These are phyloP conservation scores for Russula lepida DNA, from an alignment of 768 basidiomycete species.

Conservation along the genomic window DNA sequence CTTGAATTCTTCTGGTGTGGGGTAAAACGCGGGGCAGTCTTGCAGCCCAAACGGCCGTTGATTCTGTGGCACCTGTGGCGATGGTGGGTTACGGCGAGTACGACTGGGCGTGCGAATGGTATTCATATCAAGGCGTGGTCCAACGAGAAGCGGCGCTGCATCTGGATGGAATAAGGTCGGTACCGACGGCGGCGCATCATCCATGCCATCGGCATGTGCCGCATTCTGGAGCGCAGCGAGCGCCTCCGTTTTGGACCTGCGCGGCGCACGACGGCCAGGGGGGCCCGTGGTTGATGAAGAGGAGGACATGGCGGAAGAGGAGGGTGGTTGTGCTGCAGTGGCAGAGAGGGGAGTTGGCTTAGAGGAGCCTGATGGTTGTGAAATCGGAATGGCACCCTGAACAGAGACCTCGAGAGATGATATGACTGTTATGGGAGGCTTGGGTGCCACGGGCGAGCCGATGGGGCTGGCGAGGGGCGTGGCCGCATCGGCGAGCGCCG, in stretches of 20 bases:
- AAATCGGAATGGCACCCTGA: conserved; percentile 60
- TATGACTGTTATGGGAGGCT: conserved; percentile 41
- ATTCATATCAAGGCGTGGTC: conserved; percentile 55
- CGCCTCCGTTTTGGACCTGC: conserved; percentile 87
- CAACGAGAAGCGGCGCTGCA: conserved; percentile 49
- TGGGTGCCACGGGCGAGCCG: conserved; percentile 29
- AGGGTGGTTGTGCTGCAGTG: not conserved
- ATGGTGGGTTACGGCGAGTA: conserved; percentile 29
- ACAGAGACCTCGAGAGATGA: conserved; percentile 71
- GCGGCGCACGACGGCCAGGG: conserved; percentile 54
- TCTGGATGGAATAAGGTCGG: conserved; percentile 30
- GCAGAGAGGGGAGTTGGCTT: conserved; percentile 3
- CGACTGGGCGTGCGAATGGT: conserved; percentile 62
- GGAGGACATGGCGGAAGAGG: not conserved
- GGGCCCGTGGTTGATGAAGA: conserved; percentile 3
- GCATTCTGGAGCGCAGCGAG: conserved; percentile 69
- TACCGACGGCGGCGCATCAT: conserved; percentile 44
- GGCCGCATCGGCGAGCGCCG: conserved; percentile 16
- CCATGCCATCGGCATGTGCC: conserved; percentile 47
- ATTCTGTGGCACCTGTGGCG: conserved; percentile 28
- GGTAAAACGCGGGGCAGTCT: conserved; percentile 86
- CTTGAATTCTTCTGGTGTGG: conserved; percentile 83
- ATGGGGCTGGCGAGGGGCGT: conserved; percentile 15
- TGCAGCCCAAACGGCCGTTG: conserved; percentile 75
- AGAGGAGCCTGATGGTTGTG: conserved; percentile 32